Conservation (phyloP, 306 rosid genomes). For the Abrus precatorius region DNA sequence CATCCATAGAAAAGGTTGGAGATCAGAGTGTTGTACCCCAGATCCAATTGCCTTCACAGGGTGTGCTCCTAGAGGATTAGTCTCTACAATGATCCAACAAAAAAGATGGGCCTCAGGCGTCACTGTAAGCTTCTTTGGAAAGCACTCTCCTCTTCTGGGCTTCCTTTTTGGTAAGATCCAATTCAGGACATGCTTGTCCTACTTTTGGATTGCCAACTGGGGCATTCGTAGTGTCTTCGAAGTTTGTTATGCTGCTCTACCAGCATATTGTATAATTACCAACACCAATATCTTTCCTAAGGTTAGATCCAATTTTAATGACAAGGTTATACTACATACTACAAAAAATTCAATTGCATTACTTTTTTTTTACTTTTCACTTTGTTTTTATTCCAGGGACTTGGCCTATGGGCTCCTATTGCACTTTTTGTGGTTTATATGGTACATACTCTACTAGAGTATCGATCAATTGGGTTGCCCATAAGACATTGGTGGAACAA, state of each 20-base stretch:
- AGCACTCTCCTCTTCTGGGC: constrained; percentile 61
- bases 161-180: constrained; percentile 63
- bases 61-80: constrained; percentile 63
- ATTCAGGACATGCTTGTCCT: constrained; percentile 58
- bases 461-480: constrained; percentile 54
- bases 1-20: constrained; percentile 76
- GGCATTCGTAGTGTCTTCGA: constrained; percentile 53
- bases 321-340: neutral
- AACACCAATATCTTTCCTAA: constrained; percentile 71
- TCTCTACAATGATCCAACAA: constrained; percentile 62
- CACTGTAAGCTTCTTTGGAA: constrained; percentile 62
- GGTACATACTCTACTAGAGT: constrained; percentile 52
- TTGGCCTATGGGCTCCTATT: constrained; percentile 52
- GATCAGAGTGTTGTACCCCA: constrained; percentile 55
- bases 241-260: constrained; percentile 63
- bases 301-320: constrained; percentile 50
- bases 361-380: neutral
- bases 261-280: constrained; percentile 69
- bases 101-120: constrained; percentile 80
- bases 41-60: constrained; percentile 69
- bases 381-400: constrained; percentile 47
- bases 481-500: constrained; percentile 82
- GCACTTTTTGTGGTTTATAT: constrained; percentile 51
- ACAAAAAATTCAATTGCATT: neutral
- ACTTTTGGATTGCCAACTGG: constrained; percentile 58